Evolutionary conservation across 768 basidiomycete genomes (phyloP).

Genomic region (Mycena venus): DNA sequence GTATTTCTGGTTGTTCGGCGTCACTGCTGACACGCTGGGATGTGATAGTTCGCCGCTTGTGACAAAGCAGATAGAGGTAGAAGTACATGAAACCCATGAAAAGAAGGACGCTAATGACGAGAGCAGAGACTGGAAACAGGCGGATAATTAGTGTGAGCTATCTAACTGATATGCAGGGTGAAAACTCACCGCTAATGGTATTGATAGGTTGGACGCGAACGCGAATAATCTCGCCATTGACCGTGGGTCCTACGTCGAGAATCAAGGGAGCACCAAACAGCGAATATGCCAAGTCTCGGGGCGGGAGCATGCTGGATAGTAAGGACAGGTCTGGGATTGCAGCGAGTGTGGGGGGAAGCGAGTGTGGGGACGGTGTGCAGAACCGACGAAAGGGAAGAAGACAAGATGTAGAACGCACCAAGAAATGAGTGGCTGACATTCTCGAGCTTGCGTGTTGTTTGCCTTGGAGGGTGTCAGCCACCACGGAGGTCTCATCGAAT

Average conservation of each 20-base stretch:
- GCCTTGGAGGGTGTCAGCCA: conserved; percentile 13
- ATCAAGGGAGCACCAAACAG: conserved; percentile 31
- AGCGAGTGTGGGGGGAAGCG: conserved; percentile 30
- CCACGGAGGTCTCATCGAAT: neutral
- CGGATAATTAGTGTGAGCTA: neutral
- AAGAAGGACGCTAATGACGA: conserved; percentile 38
- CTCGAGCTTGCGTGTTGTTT: neutral
- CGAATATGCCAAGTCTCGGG: conserved; percentile 29
- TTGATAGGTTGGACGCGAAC: conserved; percentile 36
- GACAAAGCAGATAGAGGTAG: conserved; percentile 40
- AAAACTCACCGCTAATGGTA: conserved; percentile 31
- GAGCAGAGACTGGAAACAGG: conserved; percentile 36
- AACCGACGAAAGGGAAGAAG: conserved; percentile 4
- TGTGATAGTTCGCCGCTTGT: conserved; percentile 12
- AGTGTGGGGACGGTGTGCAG: conserved; percentile 22
- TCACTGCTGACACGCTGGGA: neutral
- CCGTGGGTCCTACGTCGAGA: conserved; percentile 27
- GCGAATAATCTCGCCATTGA: conserved; percentile 33
- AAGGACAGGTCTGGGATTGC: conserved; percentile 26
- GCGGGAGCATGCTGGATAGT: conserved; percentile 16
- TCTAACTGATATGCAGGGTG: neutral
- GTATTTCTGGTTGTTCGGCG: conserved; percentile 29
- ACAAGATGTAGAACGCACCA: conserved; percentile 2
- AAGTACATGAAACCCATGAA: conserved; percentile 41
- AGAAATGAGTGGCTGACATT: conserved; percentile 15